Base-by-base conservation (phyloP, 2,329 filamentous ascomycete genomes). In the Penicillium polonicum region DNA sequence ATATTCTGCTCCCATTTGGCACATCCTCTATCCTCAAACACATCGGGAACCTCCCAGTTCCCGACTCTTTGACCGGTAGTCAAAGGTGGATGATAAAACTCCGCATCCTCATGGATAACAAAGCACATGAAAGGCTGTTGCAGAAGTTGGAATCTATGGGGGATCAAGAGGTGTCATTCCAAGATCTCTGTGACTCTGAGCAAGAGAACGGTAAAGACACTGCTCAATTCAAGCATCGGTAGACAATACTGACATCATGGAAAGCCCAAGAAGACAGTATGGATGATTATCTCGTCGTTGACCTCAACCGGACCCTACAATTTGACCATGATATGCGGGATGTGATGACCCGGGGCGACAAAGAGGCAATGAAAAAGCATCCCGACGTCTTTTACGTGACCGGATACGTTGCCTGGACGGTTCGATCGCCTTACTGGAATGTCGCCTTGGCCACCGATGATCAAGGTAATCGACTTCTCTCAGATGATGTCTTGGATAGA, bases 401-500 rank as follows among this genome's bases (percentile, higher is more conserved):
- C 9, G 50, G 50, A 12, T 27, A 5, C 29, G 7, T 46, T 36
- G 29, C 50, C 21, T 52, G 50, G 50, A 52, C 50, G 1, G 50
- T 52, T 3, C 31, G 29, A 31, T 35, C 50, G 15, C 39, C 50
- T 45, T 52, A 36, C 29, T 52, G 50, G 50, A 35, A 45, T 35
- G 17, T 52, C 10, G 50, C 50, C 21, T 46, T 52, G 29, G 50
- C 50, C 29, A 52, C 29, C 7, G 41, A 52, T 23, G 17, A 25
- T 35, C 21, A 31, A 19, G 49, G 49, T n/a, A 35, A 35, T 19
- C 39, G 49, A 21, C 15, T 27, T 17, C 49, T 52, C 17, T 27
- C 49, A 5, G 27, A 52, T 36, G 27, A 44, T 12, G 15, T 35
- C 5, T 25, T 52, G 39, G 49, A 52, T 15, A 23, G 4, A 15